These are phyloP conservation scores for Pezicula carpinea DNA, from an alignment of 2,329 filamentous ascomycete species.

Conservation along the genomic window DNA sequence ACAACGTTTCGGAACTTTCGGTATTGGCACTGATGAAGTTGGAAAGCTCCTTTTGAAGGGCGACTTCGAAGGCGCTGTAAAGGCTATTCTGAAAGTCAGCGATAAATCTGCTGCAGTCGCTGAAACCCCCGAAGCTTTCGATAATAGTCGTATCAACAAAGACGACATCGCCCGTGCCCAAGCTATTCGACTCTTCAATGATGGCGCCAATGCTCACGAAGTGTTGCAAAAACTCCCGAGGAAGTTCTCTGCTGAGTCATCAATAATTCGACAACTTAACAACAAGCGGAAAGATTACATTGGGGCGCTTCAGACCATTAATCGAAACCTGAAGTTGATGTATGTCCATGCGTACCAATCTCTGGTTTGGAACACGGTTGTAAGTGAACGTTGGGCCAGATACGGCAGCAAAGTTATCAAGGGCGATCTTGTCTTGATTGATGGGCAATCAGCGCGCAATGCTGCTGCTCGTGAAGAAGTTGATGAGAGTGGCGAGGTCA, in stretches of 20 bases:
- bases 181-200: slow-evolving; percentile 71
- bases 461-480: slow-evolving; percentile 20
- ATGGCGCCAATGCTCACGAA: slow-evolving; percentile 49
- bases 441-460: slow-evolving; percentile 13
- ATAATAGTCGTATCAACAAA: slow-evolving; percentile 49
- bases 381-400: slow-evolving; percentile 72
- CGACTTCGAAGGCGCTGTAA: slow-evolving; percentile 75
- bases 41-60: slow-evolving; percentile 79
- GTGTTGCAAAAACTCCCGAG: slow-evolving; percentile 68
- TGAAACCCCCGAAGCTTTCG: slow-evolving; percentile 38
- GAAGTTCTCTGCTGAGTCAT: slow-evolving; percentile 75
- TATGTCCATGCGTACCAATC: slow-evolving; percentile 97
- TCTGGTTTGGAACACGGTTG: slow-evolving; percentile 85
- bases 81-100: slow-evolving; percentile 71
- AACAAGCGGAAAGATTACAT: slow-evolving; percentile 60
- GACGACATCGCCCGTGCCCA: slow-evolving; percentile 78
- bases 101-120: slow-evolving; percentile 54
- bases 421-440: slow-evolving; percentile 62
- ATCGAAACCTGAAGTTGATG: slow-evolving; percentile 80
- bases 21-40: slow-evolving; percentile 78
- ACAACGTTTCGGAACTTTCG: slow-evolving; percentile 91
- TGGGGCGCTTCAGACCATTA: slow-evolving; percentile 76
- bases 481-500: slow-evolving; percentile 34
- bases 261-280: slow-evolving; percentile 71
- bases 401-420: slow-evolving; percentile 71